Evolutionary conservation across 805 yeast species (phyloP).

Genomic region (Wickerhamomyces chaumierensis): DNA sequence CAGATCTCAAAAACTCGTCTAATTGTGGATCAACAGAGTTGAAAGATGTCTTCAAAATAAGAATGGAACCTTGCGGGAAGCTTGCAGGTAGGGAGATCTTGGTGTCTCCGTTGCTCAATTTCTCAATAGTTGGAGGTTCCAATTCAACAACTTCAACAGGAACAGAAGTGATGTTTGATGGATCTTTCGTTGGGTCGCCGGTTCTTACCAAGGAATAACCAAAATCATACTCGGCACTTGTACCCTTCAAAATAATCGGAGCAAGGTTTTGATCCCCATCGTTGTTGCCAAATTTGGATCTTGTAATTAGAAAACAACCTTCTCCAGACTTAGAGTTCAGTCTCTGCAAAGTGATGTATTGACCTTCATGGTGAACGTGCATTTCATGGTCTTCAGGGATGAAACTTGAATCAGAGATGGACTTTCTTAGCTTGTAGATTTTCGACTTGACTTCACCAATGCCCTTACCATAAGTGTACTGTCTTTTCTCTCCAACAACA

Average conservation of each 20-base stretch:
- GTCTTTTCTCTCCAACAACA: constrained; percentile 66
- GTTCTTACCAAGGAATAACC: constrained; percentile 42
- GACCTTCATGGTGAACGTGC: constrained; percentile 91
- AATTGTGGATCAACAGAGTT: constrained; percentile 53
- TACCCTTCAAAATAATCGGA: constrained; percentile 50
- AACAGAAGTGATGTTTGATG: constrained; percentile 44
- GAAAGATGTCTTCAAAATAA: constrained; percentile 64
- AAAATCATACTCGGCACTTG: constrained; percentile 44
- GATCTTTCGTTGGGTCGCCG: constrained; percentile 34
- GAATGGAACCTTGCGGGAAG: constrained; percentile 88
- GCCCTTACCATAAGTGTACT: constrained; percentile 48
- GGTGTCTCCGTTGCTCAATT: constrained; percentile 31
- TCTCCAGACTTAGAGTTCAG: constrained; percentile 72
- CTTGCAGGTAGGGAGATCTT: constrained; percentile 44
- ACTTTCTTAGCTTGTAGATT: constrained; percentile 45
- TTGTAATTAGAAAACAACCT: constrained; percentile 83
- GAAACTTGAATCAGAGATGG: constrained; percentile 37
- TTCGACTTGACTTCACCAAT: constrained; percentile 62
- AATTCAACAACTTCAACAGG: constrained; percentile 52
- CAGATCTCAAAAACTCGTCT: constrained; percentile 57
- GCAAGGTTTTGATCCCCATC: constrained; percentile 39
- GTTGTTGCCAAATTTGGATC: constrained; percentile 53
- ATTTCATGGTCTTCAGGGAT: constrained; percentile 63
- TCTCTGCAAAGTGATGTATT: constrained; percentile 83
- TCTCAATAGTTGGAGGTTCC: constrained; percentile 35